These are phyloP conservation scores for Candida nitratophila DNA, from an alignment of 805 yeast genomes.

Conservation along the genomic window DNA sequence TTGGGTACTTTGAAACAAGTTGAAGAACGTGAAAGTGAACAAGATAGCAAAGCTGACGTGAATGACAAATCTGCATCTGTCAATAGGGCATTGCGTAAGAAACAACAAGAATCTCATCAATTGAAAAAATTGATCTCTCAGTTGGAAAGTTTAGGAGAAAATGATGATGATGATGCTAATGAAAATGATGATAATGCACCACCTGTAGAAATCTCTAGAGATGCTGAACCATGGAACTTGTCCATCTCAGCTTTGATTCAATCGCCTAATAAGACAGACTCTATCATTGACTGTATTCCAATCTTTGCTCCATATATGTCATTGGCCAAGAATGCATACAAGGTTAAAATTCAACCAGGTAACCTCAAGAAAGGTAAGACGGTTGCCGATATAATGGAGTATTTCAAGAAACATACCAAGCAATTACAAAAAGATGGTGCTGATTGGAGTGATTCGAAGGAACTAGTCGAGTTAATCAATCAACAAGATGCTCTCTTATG, in stretches of 20 bases:
- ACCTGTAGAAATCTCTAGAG: conserved; percentile 19
- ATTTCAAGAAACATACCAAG: conserved; percentile 35
- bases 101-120: conserved; percentile 23
- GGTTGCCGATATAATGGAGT: conserved; percentile 56
- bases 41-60: conserved; percentile 2
- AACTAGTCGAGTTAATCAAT: conserved; percentile 46
- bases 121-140: conserved; percentile 25
- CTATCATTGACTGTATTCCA: conserved; percentile 60
- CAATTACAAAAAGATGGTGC: conserved; percentile 22
- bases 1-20: conserved; percentile 74
- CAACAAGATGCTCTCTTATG: conserved; percentile 61
- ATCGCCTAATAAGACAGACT: conserved; percentile 43
- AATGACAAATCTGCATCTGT: conserved; percentile 5
- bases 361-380: conserved; percentile 84
- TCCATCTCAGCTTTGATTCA: conserved; percentile 26
- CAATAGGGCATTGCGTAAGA: conserved; percentile 10
- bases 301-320: conserved; percentile 93
- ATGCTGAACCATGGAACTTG: conserved; percentile 21
- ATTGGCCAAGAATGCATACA: conserved; percentile 65
- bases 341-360: conserved; percentile 77
- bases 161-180: conserved; percentile 9
- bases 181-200: conserved; percentile 1
- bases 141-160: conserved; percentile 12
- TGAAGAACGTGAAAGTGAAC: conserved; percentile 15
- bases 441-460: conserved; percentile 71